Evolutionary conservation across 805 yeast genomes (phyloP).

Genomic region (Zygosaccharomyces lentus): DNA sequence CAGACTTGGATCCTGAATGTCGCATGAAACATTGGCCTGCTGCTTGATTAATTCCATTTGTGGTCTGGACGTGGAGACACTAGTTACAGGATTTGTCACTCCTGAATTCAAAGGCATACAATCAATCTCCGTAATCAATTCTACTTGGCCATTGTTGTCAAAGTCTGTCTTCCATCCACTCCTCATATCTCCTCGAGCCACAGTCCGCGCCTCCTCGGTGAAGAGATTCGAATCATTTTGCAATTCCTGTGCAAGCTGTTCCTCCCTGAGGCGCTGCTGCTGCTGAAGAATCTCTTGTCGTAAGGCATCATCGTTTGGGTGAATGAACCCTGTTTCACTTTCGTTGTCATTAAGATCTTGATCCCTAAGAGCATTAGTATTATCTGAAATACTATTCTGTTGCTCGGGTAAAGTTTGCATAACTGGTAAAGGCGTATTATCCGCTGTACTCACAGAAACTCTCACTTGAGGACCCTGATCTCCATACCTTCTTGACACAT

Average conservation of each 20-base stretch:
- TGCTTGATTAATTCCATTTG: conserved; percentile 26
- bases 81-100: conserved; percentile 42
- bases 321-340: conserved; percentile 28
- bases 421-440: conserved; percentile 23
- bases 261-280: conserved; percentile 32
- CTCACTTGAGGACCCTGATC: conserved; percentile 39
- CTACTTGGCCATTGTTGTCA: conserved; percentile 70
- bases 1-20: conserved; percentile 71
- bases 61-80: conserved; percentile 41
- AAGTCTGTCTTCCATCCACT: conserved; percentile 96
- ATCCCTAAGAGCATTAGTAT: conserved; percentile 24
- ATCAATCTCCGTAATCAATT: conserved; percentile 66
- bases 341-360: conserved; percentile 34
- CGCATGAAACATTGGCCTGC: conserved; percentile 60
- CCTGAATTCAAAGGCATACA: conserved; percentile 57
- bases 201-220: conserved; percentile 67
- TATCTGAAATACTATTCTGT: conserved; percentile 9
- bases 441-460: conserved; percentile 34
- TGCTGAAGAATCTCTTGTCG: conserved; percentile 33
- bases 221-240: conserved; percentile 43
- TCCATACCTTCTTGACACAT: conserved; percentile 36
- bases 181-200: conserved; percentile 76
- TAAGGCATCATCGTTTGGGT: conserved; percentile 37
- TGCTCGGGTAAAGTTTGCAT: conserved; percentile 7
- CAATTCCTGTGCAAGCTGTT: conserved; percentile 30